Conservation (phyloP, 176 grass and related monocot genomes). For the Oryza glumipatula region DNA sequence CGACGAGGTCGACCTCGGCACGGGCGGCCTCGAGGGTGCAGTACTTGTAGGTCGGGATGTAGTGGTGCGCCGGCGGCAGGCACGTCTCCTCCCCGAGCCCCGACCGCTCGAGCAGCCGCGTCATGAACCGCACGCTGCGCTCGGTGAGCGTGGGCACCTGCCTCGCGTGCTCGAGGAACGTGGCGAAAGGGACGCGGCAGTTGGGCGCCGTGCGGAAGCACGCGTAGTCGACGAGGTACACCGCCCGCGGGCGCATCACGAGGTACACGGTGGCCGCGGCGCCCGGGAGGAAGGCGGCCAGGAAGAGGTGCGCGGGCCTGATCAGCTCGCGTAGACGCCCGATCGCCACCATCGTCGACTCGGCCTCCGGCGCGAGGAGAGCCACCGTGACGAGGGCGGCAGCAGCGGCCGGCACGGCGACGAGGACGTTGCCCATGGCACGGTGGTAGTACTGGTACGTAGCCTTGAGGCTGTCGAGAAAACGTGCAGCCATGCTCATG, state of each 20-base stretch:
- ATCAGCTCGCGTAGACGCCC: neutral
- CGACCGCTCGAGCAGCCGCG: constrained; percentile 41
- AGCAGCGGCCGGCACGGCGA: neutral
- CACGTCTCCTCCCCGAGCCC: constrained; percentile 71
- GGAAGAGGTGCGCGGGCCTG: neutral
- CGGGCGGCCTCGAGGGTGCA: constrained; percentile 47
- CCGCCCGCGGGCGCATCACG: constrained; percentile 14
- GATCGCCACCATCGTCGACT: neutral
- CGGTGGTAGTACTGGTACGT: neutral
- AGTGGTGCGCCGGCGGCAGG: constrained; percentile 48
- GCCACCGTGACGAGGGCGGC: neutral
- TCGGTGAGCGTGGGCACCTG: constrained; percentile 43
- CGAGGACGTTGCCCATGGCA: neutral
- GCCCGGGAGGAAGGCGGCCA: constrained; percentile 14
- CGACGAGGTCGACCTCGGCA: constrained; percentile 47
- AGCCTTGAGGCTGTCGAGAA: neutral
- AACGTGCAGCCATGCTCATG: constrained; percentile 20
- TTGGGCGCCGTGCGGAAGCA: constrained; percentile 52
- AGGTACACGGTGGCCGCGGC: constrained; percentile 22
- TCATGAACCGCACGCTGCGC: constrained; percentile 50
- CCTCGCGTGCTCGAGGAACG: constrained; percentile 47
- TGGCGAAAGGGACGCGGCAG: constrained; percentile 47
- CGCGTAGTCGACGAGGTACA: constrained; percentile 59
- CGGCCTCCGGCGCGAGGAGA: neutral
- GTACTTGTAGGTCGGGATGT: constrained; percentile 44